Evolutionary conservation across 306 rosid species (phyloP), one percentile per base, ranked within the genome.

Genomic region (Quercus rubra): DNA sequence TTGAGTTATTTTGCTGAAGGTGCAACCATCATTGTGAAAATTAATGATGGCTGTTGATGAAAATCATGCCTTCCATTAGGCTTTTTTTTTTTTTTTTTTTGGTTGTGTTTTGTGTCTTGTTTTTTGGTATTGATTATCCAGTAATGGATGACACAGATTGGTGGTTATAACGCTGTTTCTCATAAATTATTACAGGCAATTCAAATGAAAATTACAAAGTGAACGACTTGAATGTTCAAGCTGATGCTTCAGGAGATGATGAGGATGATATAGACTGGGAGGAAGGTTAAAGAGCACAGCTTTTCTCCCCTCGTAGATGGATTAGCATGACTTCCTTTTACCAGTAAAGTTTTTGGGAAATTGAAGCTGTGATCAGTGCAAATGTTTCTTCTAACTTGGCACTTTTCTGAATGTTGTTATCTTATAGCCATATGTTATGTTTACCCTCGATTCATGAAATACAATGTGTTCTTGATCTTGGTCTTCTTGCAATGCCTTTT

Each of bases 241-340:
- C 96, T 23, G 92, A 90, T 74, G 90, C 88, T 57, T 76, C 85
- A 52, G 88, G 81, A 8, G 89, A 90, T 23, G 93, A 90, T 3
- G 93, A 88, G 0, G 97, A 86, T 3, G 89, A 91, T 43, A 81
- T 94, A 25, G 97, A 94, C 81, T 92, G 98, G 98, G 98, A 94
- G 90, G 98, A 94, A 87, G 94, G 97, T 70, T 94, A 70, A 84
- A 81, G 85, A 72, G 76, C 58, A 51, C 20, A 51, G 28, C 21
- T 57, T 49, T 31, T 49, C 10, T 55, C 67, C 4, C 72, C 52
- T 33, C 0, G 20, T 35, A 30, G 46, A 17, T 64, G 21, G 33
- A 63, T 61, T 19, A 72, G 54, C 57, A 61, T 61, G 35, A 31
- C 78, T 25, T 75, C 55, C 55, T 75, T 77, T 62, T 57, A 71